A percentile compares a stretch with the other conserved stretches of the same genome.
Evolutionary conservation across 768 basidiomycete species (phyloP).

Genomic region (Hirschioporus abietinus): DNA sequence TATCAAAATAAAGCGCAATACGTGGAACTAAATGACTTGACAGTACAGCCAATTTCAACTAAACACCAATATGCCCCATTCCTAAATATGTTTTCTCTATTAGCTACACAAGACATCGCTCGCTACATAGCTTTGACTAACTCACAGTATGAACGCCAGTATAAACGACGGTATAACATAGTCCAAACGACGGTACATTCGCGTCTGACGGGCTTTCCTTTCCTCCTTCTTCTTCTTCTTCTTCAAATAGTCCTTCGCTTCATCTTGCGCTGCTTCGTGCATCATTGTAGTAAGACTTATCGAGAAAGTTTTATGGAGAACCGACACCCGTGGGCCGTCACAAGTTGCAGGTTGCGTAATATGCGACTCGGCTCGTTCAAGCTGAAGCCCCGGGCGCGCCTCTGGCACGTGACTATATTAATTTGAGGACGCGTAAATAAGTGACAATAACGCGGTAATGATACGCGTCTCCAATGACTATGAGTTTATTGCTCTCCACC

Average conservation of each 20-base stretch:
- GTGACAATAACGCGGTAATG: too few relatives aligned
- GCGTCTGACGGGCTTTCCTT: not conserved
- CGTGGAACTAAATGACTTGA: not conserved
- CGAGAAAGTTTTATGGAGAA: too few relatives aligned
- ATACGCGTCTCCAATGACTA: too few relatives aligned
- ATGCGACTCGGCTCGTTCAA: too few relatives aligned
- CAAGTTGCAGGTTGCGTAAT: too few relatives aligned
- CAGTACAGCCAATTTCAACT: slow-evolving; percentile 9
- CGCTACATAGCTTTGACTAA: not conserved
- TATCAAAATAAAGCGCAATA: not conserved
- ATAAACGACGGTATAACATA: slow-evolving; percentile 7
- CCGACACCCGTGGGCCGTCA: too few relatives aligned
- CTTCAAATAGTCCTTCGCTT: not conserved
- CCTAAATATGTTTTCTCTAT: not conserved
- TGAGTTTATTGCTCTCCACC: too few relatives aligned
- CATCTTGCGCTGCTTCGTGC: not conserved
- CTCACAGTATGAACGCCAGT: slow-evolving; percentile 5
- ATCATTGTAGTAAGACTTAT: too few relatives aligned
- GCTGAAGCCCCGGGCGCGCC: too few relatives aligned
- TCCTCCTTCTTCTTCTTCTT: not conserved
- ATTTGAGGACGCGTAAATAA: too few relatives aligned
- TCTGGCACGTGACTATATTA: too few relatives aligned
- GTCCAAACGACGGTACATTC: slow-evolving; percentile 4
- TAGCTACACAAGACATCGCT: not conserved
- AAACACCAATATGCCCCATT: slow-evolving; percentile 7